Evolutionary conservation across 106 monocot genomes (phyloP).

Genomic region (Cymbidium sinense): DNA sequence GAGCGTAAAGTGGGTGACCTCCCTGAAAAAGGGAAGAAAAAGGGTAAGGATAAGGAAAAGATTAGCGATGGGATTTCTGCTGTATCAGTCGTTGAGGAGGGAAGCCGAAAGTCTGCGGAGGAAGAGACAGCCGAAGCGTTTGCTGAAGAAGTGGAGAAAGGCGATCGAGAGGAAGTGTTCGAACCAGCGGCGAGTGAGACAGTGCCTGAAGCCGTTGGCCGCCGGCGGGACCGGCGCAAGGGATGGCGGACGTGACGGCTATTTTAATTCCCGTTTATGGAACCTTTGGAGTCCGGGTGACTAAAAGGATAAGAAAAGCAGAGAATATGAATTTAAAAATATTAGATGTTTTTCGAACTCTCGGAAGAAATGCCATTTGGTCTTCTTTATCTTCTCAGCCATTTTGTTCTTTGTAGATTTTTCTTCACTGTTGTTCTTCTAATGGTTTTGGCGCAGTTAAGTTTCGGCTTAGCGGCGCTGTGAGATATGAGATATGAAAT

Average conservation of each 20-base stretch:
- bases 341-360: background rate
- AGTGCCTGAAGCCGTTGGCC: background rate
- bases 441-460: background rate
- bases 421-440: background rate
- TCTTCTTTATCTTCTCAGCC: background rate
- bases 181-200: background rate
- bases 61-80: background rate
- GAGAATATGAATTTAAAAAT: background rate
- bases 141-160: background rate
- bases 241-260: conserved; percentile 35
- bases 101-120: background rate
- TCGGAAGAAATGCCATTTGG: background rate
- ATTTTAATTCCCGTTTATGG: conserved; percentile 29
- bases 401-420: conserved; percentile 2
- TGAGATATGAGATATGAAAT: too few relatives aligned
- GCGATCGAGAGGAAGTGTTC: background rate
- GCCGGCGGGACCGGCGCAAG: conserved; percentile 16
- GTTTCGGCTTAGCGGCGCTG: too few relatives aligned
- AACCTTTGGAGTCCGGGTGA: conserved; percentile 35
- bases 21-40: too few relatives aligned
- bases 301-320: background rate
- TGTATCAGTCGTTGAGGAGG: background rate
- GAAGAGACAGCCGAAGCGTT: background rate
- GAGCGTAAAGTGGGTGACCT: too few relatives aligned
- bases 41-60: too few relatives aligned